Evolutionary conservation across 768 basidiomycete genomes (phyloP).

Genomic region (Harrya chromipes): DNA sequence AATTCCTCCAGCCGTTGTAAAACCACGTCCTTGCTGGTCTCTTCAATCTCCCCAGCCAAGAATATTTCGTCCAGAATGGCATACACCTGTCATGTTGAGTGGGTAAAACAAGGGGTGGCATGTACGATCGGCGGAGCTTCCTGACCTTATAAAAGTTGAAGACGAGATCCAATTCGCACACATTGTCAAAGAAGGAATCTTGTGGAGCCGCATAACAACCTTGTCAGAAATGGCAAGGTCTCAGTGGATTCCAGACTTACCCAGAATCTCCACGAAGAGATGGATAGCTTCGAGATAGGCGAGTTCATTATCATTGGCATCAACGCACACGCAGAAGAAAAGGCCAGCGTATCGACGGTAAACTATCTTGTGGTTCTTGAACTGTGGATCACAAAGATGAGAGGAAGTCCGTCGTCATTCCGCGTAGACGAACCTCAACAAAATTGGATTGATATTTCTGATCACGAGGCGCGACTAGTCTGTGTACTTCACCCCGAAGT

Average conservation of each 20-base stretch:
- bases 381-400: conserved; percentile 46
- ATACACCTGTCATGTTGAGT: conserved; percentile 63
- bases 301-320: conserved; percentile 97
- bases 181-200: conserved; percentile 99
- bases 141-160: conserved; percentile 97
- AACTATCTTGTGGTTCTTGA: conserved; percentile 96
- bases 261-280: conserved; percentile 95
- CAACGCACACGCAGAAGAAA: conserved; percentile 97
- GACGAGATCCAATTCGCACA: conserved; percentile 95
- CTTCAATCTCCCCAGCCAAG: conserved; percentile 96
- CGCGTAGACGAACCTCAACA: conserved; percentile 73
- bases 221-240: conserved; percentile 2
- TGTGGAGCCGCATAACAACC: neutral
- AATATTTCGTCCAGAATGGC: conserved; percentile 98
- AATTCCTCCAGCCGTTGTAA: conserved; percentile 85
- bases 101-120: conserved; percentile 6
- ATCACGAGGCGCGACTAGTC: conserved; percentile 92
- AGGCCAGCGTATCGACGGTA: conserved; percentile 96
- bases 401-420: neutral
- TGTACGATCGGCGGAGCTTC: neutral
- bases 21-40: conserved; percentile 96
- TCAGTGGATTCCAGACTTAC: conserved; percentile 42
- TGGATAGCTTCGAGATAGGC: conserved; percentile 98
- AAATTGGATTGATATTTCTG: conserved; percentile 99
- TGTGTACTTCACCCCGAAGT: conserved; percentile 93